Conservation (phyloP, 2,329 filamentous ascomycete species). For the Scedosporium aurantiacum region DNA sequence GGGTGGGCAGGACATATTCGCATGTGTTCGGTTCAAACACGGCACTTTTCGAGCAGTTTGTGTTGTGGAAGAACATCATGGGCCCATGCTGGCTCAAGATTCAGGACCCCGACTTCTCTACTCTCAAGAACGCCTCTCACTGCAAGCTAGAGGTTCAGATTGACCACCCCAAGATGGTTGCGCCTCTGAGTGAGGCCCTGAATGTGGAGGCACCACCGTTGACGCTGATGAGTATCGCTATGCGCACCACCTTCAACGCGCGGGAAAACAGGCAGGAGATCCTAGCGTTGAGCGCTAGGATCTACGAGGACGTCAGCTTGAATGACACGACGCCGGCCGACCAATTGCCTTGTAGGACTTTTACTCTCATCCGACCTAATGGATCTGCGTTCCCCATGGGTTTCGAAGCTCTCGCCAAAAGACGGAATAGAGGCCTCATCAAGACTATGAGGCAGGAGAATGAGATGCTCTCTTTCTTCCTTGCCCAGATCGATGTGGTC, state of each 20-base stretch:
- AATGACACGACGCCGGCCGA: slow-evolving; percentile 82
- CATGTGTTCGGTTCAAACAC: slow-evolving; percentile 91
- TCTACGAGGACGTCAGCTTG: slow-evolving; percentile 84
- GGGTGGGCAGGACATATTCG: slow-evolving; percentile 79
- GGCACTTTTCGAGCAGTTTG: slow-evolving; percentile 92
- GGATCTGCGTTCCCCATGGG: slow-evolving; percentile 65
- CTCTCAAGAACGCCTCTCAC: slow-evolving; percentile 87
- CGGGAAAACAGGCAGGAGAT: slow-evolving; percentile 97
- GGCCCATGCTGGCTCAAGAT: slow-evolving; percentile 96
- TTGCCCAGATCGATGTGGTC: slow-evolving; percentile 75
- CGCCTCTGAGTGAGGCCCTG: slow-evolving; percentile 63
- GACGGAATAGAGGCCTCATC: slow-evolving; percentile 64
- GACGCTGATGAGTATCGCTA: slow-evolving; percentile 88
- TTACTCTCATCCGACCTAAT: slow-evolving; percentile 80
- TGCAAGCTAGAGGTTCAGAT: slow-evolving; percentile 90
- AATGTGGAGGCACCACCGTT: slow-evolving; percentile 74
- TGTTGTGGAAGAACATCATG: slow-evolving; percentile 98
- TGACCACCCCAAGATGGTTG: slow-evolving; percentile 65
- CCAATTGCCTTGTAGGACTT: slow-evolving; percentile 77
- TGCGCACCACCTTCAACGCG: slow-evolving; percentile 79
- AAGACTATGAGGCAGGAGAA: slow-evolving; percentile 75
- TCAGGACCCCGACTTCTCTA: slow-evolving; percentile 68
- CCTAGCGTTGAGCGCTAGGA: slow-evolving; percentile 75
- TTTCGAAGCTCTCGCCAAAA: slow-evolving; percentile 65
- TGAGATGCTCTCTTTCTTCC: slow-evolving; percentile 76